A percentile compares a stretch with the other conserved stretches of the same genome.
Evolutionary conservation across 2,329 filamentous ascomycete genomes (phyloP).

Genomic region (Aspergillus aculeatinus): DNA sequence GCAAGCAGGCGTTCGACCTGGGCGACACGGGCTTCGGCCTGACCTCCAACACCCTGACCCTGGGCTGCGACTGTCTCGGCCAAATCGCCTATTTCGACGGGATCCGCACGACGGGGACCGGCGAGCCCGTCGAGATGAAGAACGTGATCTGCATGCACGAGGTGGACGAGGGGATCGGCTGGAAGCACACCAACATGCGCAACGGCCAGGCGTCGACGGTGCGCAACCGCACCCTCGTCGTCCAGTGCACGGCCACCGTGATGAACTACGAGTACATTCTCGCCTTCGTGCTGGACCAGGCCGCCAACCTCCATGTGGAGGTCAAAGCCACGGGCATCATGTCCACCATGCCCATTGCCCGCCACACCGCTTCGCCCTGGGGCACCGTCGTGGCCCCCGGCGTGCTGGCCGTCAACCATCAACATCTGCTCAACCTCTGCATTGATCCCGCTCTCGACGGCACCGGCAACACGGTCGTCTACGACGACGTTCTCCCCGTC

Average conservation of each 20-base stretch:
- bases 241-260: conserved; percentile 45
- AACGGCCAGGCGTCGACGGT: conserved; percentile 36
- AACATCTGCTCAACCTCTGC: conserved; percentile 46
- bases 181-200: conserved; percentile 45
- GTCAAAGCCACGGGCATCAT: conserved; percentile 50
- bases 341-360: conserved; percentile 36
- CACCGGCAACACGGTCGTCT: conserved; percentile 47
- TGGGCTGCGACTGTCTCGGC: conserved; percentile 45
- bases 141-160: conserved; percentile 47
- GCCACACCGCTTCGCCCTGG: conserved; percentile 34
- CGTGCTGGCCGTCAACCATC: conserved; percentile 46
- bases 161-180: conserved; percentile 39
- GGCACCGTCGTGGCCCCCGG: conserved; percentile 44
- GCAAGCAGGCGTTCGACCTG: conserved; percentile 48
- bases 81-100: conserved; percentile 44
- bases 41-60: conserved; percentile 43
- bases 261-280: conserved; percentile 49
- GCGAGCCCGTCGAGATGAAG: conserved; percentile 37
- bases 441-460: conserved; percentile 47
- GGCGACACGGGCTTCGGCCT: conserved; percentile 45
- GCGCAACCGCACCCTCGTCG: conserved; percentile 34
- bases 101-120: conserved; percentile 34
- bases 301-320: conserved; percentile 42
- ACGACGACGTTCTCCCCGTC: conserved; percentile 23
- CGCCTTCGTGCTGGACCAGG: conserved; percentile 43